phyloP scores from a whole-genome alignment of 164 flowering plant genomes.

The Kalanchoe fedtschenkoi region DNA sequence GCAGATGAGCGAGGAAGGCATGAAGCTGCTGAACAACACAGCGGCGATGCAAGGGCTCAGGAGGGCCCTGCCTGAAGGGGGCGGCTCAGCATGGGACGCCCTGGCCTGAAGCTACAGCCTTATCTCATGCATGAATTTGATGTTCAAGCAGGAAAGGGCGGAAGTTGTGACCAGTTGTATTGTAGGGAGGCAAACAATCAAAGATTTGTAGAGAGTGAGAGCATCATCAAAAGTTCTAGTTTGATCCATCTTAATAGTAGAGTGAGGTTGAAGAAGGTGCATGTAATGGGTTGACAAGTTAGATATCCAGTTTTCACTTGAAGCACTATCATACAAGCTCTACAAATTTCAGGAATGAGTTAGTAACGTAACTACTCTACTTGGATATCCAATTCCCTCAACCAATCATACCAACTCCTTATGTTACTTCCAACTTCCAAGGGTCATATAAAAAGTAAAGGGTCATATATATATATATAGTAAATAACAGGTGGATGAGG shows the following conservation, averaged over 20 bases:
- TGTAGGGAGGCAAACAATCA: background rate
- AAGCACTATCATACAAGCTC: no score
- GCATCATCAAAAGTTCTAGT: no score
- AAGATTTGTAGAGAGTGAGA: no score
- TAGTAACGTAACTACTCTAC: background rate
- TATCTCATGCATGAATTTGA: background rate
- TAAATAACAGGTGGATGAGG: no score
- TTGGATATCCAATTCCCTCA: background rate
- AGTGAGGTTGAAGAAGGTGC: no score
- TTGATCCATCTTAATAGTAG: no score
- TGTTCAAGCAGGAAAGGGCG: background rate
- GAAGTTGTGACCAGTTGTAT: no score
- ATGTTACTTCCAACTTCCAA: background rate
- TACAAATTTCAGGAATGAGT: background rate
- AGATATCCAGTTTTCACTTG: no score
- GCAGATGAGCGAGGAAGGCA: slow-evolving; percentile 96
- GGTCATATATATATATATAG: no score
- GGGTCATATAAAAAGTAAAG: no score
- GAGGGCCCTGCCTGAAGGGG: slow-evolving; percentile 6
- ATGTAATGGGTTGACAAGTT: no score
- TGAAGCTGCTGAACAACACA: slow-evolving; percentile 55
- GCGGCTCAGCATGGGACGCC: slow-evolving; percentile 3
- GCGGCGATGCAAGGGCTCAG: slow-evolving; percentile 27
- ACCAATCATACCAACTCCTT: background rate
- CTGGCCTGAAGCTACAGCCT: background rate